Conservation (phyloP, 2,329 filamentous ascomycete species). For the Phoma sp. region DNA sequence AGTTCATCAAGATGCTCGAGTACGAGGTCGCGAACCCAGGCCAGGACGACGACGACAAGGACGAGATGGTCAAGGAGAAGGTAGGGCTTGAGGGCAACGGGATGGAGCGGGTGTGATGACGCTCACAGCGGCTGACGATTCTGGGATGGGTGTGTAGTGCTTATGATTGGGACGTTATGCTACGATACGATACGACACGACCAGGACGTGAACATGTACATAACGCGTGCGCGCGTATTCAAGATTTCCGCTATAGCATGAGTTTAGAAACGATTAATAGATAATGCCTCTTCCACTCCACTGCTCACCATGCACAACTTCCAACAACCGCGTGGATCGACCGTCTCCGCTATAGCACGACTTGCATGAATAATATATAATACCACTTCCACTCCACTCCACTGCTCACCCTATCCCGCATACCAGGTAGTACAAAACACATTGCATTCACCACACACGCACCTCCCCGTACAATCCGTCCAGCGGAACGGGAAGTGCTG, state of each 20-base stretch:
- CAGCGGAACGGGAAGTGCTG: background rate
- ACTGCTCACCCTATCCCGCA: background rate
- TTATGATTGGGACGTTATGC: background rate
- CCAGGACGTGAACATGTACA: too few relatives aligned
- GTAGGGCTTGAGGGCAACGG: slow-evolving; percentile 8
- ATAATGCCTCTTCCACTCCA: slow-evolving; percentile 1
- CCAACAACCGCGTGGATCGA: too few relatives aligned
- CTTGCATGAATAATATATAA: slow-evolving; percentile 1
- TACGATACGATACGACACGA: background rate
- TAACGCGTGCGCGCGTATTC: too few relatives aligned
- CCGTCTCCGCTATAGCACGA: background rate
- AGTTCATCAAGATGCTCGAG: slow-evolving; percentile 53
- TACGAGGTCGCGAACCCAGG: slow-evolving; percentile 48
- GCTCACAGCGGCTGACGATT: background rate
- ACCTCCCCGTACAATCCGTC: background rate
- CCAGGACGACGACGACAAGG: slow-evolving; percentile 42
- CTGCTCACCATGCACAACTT: background rate
- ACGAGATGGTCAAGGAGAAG: slow-evolving; percentile 28
- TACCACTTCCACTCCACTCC: background rate
- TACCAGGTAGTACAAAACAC: background rate
- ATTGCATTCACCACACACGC: background rate
- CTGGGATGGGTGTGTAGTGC: background rate
- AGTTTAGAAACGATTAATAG: background rate
- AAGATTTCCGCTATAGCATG: background rate
- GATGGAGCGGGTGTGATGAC: slow-evolving; percentile 9